Percentiles rank a stretch among this genome's conserved stretches.
Evolutionary conservation across 768 basidiomycete species (phyloP).

Genomic region (Pisolithus tinctorius): DNA sequence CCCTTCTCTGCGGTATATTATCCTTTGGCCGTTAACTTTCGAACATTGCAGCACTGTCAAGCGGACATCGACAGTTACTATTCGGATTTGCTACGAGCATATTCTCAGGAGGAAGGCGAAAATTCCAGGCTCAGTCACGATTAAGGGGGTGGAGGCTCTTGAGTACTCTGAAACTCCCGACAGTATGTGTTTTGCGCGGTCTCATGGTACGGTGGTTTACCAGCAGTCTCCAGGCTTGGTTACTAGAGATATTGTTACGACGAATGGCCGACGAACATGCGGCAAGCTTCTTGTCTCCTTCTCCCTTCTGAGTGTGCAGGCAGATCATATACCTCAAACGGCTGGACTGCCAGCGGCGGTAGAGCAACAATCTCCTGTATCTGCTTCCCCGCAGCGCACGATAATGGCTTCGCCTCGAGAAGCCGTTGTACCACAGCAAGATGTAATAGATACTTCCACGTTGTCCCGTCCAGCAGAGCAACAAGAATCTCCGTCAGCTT

Average conservation of each 20-base stretch:
- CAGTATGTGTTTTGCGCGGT: constrained; percentile 25
- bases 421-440: too few species aligned
- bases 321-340: too few species aligned
- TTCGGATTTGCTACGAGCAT: constrained; percentile 86
- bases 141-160: constrained; percentile 49
- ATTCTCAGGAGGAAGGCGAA: constrained; percentile 86
- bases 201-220: background rate
- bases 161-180: constrained; percentile 39
- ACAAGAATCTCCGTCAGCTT: too few species aligned
- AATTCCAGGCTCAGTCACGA: constrained; percentile 54
- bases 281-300: constrained; percentile 73
- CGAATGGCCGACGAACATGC: constrained; percentile 47
- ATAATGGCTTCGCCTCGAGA: too few species aligned
- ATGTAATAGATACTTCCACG: too few species aligned
- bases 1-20: background rate
- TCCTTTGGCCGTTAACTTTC: constrained; percentile 4
- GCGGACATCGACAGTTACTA: constrained; percentile 66
- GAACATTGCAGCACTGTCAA: constrained; percentile 49
- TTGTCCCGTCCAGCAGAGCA: too few species aligned
- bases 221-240: constrained; percentile 26
- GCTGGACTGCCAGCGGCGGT: too few species aligned
- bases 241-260: constrained; percentile 51
- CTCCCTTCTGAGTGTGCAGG: constrained; percentile 28
- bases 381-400: too few species aligned
- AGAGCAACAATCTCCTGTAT: too few species aligned